These are phyloP conservation scores for Oryza nivara DNA, from an alignment of 176 grass and related monocot species.

Conservation along the genomic window DNA sequence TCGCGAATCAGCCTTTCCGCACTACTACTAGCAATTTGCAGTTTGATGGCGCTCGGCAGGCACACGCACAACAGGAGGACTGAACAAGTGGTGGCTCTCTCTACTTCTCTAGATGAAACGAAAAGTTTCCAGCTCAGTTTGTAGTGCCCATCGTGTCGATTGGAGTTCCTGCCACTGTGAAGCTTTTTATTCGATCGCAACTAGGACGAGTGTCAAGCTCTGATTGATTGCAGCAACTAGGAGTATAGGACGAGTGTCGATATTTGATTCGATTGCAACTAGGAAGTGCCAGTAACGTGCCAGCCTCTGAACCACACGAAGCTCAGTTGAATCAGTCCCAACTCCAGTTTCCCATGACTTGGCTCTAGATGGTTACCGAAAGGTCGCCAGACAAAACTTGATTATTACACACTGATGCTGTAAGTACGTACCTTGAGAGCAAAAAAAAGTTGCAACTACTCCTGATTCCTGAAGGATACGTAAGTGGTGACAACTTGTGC, in stretches of 20 bases:
- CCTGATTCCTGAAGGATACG: neutral
- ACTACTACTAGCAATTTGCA: too few relatives aligned
- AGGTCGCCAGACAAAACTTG: neutral
- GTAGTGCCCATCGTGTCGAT: neutral
- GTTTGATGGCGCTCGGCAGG: too few relatives aligned
- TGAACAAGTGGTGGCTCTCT: too few relatives aligned
- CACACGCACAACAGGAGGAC: too few relatives aligned
- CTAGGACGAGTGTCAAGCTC: neutral
- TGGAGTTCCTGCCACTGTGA: neutral
- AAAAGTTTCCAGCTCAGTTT: neutral
- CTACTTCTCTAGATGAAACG: too few relatives aligned
- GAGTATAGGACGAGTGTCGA: neutral
- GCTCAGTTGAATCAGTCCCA: neutral
- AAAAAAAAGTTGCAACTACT: neutral
- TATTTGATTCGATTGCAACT: neutral
- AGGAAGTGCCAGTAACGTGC: neutral
- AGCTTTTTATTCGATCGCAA: neutral
- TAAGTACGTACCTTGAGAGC: neutral
- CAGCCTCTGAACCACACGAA: neutral
- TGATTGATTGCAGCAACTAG: neutral
- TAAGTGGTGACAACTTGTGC: slow-evolving; percentile 8
- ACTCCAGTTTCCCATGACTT: neutral
- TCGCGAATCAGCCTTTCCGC: too few relatives aligned
- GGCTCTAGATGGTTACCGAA: neutral
- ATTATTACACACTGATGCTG: neutral